Evolutionary conservation across 768 basidiomycete species (phyloP), one percentile per base, ranked within the genome.

Genomic region (Zangia roseola): DNA sequence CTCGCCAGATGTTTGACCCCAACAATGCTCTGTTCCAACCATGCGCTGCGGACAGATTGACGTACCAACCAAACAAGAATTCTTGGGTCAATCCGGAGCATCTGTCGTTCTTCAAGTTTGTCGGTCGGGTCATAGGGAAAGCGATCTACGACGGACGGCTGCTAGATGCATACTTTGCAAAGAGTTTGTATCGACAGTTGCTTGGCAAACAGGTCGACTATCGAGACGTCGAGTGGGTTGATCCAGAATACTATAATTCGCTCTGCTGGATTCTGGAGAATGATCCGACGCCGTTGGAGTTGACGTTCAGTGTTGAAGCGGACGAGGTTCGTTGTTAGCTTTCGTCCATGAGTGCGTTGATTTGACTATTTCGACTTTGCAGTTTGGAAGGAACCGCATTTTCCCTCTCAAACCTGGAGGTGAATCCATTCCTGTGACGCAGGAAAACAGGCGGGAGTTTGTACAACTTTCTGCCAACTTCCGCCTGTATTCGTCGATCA

Each of bases 11-110:
- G 88, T 99, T 99, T 71, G 93, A 99, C 67, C 95, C 97, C 21
- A 92, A 95, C 71, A 97, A 97, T 59, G 95, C 94, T 5, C 79
- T 98, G 23, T 99, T 99, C 82, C 93, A 98, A 64, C 95, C 97
- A 16, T 97, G 93, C 64, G 94, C 93, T 0, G 94, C 93, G 5
- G 97, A 97, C 69, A 83, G 85, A 59, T 79, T 91, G 44, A 97
- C 95, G 1, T 99, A 98, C 62, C 97, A 98, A 69, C 94, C 95
- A 2, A 92, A 93, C 74, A 88, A 91, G 65, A 87, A 91, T 50
- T 92, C 91, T 2, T 86, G 83, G 80, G 89, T 97, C 63, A 98
- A 98, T 64, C 88, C 88, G 2, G 94, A 98, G 59, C 95, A 98
- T 71, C 70, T 98, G 16, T 85, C 87, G 8, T 98, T 97, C 81